Evolutionary conservation across 2,329 filamentous ascomycete species (phyloP).

Genomic region (Metarhizium humberi): DNA sequence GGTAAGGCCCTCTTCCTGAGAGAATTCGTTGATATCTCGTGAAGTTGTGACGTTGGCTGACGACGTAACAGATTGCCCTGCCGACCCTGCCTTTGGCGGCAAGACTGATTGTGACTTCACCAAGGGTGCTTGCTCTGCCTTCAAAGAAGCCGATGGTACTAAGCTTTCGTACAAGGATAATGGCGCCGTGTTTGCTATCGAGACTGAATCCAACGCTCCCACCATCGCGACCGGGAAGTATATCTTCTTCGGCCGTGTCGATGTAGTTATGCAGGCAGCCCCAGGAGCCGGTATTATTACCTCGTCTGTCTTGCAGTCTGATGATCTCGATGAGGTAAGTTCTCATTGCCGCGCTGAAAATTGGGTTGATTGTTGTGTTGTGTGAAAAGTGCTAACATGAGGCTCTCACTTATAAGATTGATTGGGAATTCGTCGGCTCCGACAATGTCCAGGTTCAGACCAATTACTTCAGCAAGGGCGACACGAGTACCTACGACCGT

Average conservation of each 20-base stretch:
- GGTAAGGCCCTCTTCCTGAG: no score
- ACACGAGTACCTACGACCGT: conserved; percentile 60
- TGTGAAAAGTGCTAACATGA: neutral
- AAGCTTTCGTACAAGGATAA: conserved; percentile 35
- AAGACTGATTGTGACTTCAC: conserved; percentile 61
- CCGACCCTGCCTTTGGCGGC: conserved; percentile 67
- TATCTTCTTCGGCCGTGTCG: conserved; percentile 91
- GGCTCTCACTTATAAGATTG: conserved; percentile 42
- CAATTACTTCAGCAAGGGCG: conserved; percentile 76
- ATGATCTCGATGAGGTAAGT: conserved; percentile 58
- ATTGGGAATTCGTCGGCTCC: conserved; percentile 75
- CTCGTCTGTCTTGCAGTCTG: conserved; percentile 81
- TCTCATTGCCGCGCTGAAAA: neutral
- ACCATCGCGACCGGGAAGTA: conserved; percentile 75
- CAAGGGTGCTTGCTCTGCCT: conserved; percentile 53
- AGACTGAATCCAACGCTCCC: conserved; percentile 53
- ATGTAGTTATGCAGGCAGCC: conserved; percentile 69
- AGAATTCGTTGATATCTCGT: no score
- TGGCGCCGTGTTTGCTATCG: conserved; percentile 58
- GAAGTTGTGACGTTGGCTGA: no score
- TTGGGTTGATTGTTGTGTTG: neutral
- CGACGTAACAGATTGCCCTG: no score
- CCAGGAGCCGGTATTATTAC: conserved; percentile 81
- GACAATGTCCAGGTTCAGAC: conserved; percentile 61
- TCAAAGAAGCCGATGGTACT: conserved; percentile 38